Evolutionary conservation across 352 stramenopile genomes (phyloP).

Genomic region (Globisporangium cederbergense): DNA sequence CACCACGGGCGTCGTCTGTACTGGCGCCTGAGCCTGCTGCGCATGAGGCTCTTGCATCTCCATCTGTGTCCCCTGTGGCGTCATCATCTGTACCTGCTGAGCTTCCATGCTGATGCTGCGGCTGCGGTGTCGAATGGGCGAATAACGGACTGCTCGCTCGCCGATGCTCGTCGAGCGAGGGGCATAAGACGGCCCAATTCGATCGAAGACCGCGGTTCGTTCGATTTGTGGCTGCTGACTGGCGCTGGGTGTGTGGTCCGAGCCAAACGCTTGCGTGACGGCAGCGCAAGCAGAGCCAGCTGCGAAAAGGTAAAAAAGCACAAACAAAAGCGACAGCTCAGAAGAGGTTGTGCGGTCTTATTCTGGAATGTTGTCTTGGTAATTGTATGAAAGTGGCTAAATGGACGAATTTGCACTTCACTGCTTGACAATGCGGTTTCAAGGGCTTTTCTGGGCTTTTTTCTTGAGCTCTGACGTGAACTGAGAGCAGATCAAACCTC

Average conservation of each 20-base stretch:
- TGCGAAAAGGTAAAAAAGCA: background rate
- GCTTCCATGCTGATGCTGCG: constrained; percentile 6
- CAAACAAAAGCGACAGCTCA: background rate
- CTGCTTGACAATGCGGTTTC: background rate
- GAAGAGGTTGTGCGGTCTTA: background rate
- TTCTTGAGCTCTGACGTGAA: background rate
- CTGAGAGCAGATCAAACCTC: background rate
- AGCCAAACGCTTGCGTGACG: constrained; percentile 2
- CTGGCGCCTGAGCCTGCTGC: background rate
- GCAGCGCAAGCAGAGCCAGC: background rate
- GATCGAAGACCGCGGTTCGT: background rate
- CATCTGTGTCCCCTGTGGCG: background rate
- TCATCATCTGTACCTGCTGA: background rate
- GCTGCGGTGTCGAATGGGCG: background rate
- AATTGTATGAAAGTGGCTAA: background rate
- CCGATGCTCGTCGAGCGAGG: background rate
- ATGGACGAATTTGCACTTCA: background rate
- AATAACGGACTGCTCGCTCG: constrained; percentile 1
- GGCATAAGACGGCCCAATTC: constrained; percentile 3
- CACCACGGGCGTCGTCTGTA: background rate
- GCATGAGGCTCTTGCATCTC: background rate
- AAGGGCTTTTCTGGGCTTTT: no score
- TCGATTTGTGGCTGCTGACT: background rate
- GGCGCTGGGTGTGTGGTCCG: background rate
- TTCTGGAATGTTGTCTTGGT: background rate